Evolutionary conservation across 768 basidiomycete genomes (phyloP).

Genomic region (Holtermannia corniformis): DNA sequence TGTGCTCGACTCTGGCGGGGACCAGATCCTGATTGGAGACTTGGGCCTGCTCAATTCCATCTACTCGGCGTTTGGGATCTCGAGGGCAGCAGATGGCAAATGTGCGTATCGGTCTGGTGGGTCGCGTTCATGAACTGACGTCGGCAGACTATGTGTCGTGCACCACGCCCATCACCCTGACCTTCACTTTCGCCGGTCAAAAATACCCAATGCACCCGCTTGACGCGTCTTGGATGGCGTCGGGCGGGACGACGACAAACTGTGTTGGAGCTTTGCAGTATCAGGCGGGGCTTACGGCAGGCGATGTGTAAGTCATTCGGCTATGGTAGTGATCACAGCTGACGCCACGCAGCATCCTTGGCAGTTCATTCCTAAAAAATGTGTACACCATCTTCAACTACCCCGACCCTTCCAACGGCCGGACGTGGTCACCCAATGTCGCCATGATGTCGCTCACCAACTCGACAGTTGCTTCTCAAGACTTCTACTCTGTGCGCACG

Average conservation of each 20-base stretch:
- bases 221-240: slow-evolving; percentile 34
- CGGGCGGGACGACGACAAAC: slow-evolving; percentile 21
- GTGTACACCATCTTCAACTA: slow-evolving; percentile 34
- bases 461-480: slow-evolving; percentile 30
- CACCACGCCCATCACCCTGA: slow-evolving; percentile 25
- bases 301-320: slow-evolving; percentile 25
- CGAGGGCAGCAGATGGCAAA: slow-evolving; percentile 30
- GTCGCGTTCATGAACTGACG: not conserved
- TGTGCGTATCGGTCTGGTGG: slow-evolving; percentile 21
- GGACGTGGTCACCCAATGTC: slow-evolving; percentile 33
- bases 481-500: slow-evolving; percentile 37
- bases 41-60: slow-evolving; percentile 28
- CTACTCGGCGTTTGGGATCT: slow-evolving; percentile 26
- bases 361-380: slow-evolving; percentile 39
- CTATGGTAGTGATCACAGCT: not conserved
- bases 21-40: slow-evolving; percentile 32
- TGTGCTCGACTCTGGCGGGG: slow-evolving; percentile 39
- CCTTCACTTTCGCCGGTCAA: slow-evolving; percentile 31
- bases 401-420: slow-evolving; percentile 14
- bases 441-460: slow-evolving; percentile 36
- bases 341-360: slow-evolving; percentile 24
- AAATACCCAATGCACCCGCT: slow-evolving; percentile 35
- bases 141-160: slow-evolving; percentile 36
- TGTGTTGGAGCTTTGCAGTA: slow-evolving; percentile 40
- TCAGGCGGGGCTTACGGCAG: slow-evolving; percentile 21